These are phyloP conservation scores for Lagenidium giganteum DNA, from an alignment of 352 stramenopile species.

Conservation along the genomic window DNA sequence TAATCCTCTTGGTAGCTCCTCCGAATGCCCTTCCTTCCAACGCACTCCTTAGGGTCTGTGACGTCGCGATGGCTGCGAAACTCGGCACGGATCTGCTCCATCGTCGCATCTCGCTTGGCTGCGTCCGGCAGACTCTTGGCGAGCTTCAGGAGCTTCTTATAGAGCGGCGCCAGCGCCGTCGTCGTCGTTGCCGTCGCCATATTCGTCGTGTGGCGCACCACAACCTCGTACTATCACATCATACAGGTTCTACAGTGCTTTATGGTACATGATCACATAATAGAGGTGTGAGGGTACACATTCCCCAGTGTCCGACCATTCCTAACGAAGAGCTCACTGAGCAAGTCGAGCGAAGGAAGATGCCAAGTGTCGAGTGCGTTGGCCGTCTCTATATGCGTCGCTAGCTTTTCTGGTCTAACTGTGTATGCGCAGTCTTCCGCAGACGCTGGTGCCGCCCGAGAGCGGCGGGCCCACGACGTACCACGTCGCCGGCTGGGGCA, in stretches of 20 bases:
- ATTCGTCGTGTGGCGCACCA: not conserved
- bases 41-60: constrained; percentile 63
- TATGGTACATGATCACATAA: not conserved
- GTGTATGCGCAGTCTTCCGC: constrained; percentile 23
- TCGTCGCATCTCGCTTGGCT: constrained; percentile 48
- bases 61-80: constrained; percentile 61
- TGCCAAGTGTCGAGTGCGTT: constrained; percentile 56
- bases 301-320: too few species aligned
- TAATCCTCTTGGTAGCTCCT: not conserved
- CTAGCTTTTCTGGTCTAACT: not conserved
- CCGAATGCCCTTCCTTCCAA: not conserved
- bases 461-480: constrained; percentile 30
- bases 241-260: constrained; percentile 4
- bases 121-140: constrained; percentile 66
- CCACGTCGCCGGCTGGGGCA: constrained; percentile 69
- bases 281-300: too few species aligned
- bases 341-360: constrained; percentile 26
- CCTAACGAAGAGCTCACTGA: too few species aligned
- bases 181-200: constrained; percentile 20
- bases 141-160: constrained; percentile 82
- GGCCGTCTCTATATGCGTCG: not conserved
- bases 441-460: constrained; percentile 24
- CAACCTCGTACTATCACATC: constrained; percentile 3
- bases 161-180: constrained; percentile 32
- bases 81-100: constrained; percentile 73